Evolutionary conservation across 2,329 filamentous ascomycete species (phyloP), one percentile per base, ranked within the genome.

Genomic region (Monosporascus ibericus): DNA sequence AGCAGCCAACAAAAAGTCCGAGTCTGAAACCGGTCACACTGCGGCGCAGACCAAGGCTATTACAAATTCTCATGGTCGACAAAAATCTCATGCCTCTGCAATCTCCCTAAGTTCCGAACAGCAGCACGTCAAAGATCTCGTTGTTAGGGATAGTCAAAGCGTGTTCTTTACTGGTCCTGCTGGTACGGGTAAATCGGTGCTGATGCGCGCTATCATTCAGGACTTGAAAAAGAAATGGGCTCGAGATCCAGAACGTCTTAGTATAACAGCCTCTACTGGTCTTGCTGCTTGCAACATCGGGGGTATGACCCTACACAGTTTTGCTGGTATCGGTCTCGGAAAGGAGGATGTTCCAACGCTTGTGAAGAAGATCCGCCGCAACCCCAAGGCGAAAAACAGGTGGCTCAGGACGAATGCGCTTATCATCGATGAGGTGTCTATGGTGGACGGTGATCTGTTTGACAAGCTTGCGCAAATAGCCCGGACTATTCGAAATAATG

Each of bases 141-240:
- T 99, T 9, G 80, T 90, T 7, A 81, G 94, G 22, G 75, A 88
- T 57, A 81, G 81, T 54, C 87, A 91, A 68, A 97, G 92, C 62
- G 92, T 96, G 2, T 99, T 99, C 75, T 99, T 99, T 69, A 99
- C 94, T 1, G 94, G 94, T 61, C 95, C 94, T 54, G 94, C 94
- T 53, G 91, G 87, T 77, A 96, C 94, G 5, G 94, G 94, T 69
- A 99, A 99, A 75, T 99, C 94, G 1, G 92, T 99, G 4, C 73
- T 99, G 52, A 90, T 99, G 80, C 83, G 92, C 58, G 85, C 95
- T 58, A 96, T 97, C 55, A 97, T 99, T 61, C 74, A 81, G 5
- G 84, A 88, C 4, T 68, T 99, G 48, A 88, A 87, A 55, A 82
- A 82, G 57, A 96, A 95, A 65, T 87, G 87, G 68, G 74, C 72